These are phyloP conservation scores for Chloranthus sessilifolius DNA, from an alignment of 164 flowering plant species.

Conservation along the genomic window DNA sequence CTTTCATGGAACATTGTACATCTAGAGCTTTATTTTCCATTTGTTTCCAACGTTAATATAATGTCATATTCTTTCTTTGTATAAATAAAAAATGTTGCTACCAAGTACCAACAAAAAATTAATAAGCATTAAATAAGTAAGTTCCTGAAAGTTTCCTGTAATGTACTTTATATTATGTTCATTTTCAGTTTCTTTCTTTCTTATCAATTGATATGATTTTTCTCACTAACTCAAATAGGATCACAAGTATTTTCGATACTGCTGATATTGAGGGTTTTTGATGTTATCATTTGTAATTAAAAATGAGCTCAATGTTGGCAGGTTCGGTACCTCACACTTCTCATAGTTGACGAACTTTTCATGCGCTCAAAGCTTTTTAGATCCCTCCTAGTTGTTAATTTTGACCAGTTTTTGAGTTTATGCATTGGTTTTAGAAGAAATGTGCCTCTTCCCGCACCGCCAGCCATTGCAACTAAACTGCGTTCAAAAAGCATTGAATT, in stretches of 20 bases:
- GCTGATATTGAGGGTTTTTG: not conserved
- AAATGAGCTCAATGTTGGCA: conserved; percentile 19
- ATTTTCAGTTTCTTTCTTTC: not conserved
- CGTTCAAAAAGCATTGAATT: conserved; percentile 77
- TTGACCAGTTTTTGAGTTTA: conserved; percentile 67
- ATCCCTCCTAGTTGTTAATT: conserved; percentile 53
- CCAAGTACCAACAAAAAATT: no score
- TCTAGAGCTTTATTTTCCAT: no score
- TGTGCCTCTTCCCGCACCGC: conserved; percentile 79
- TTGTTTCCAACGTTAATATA: no score
- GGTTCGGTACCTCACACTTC: conserved; percentile 83
- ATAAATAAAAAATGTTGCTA: no score
- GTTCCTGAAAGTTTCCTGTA: no score
- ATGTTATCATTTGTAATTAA: not conserved
- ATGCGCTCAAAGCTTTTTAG: conserved; percentile 96
- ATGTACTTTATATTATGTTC: no score
- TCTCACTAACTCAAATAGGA: not conserved
- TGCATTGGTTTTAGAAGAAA: conserved; percentile 76
- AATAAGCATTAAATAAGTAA: no score
- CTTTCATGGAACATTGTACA: no score
- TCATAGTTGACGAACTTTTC: conserved; percentile 85
- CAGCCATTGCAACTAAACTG: conserved; percentile 55
- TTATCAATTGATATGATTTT: not conserved
- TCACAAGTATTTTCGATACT: not conserved
- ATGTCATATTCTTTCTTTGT: no score